Evolutionary conservation across 768 basidiomycete genomes (phyloP).

Genomic region (Phanerochaete sordida): DNA sequence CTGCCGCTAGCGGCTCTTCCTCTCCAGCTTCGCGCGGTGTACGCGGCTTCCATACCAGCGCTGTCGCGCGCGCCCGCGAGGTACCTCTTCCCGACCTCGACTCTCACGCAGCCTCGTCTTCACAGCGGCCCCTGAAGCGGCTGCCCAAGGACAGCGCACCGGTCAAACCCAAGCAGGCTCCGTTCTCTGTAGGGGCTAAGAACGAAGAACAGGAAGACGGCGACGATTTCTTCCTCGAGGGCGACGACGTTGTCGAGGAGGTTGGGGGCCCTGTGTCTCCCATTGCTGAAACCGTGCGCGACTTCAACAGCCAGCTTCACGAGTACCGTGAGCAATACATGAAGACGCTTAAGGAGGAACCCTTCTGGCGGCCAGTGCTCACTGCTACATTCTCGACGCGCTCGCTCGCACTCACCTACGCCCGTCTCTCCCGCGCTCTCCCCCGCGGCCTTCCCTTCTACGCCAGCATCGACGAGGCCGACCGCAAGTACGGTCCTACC

Average conservation of each 20-base stretch:
- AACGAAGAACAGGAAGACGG: slow-evolving; percentile 11
- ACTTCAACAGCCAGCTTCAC: neutral
- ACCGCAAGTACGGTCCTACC: slow-evolving; percentile 30
- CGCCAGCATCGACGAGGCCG: slow-evolving; percentile 27
- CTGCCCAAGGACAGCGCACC: neutral
- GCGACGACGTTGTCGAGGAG: neutral
- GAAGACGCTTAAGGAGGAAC: slow-evolving; percentile 22
- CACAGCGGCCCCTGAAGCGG: neutral
- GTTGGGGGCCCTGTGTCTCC: neutral
- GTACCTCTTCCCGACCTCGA: neutral
- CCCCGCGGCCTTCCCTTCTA: slow-evolving; percentile 35
- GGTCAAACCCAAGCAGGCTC: neutral
- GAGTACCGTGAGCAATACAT: slow-evolving; percentile 27
- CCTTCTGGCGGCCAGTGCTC: slow-evolving; percentile 40
- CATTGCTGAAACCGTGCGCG: neutral
- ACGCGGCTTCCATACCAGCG: slow-evolving; percentile 21
- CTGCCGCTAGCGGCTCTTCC: neutral
- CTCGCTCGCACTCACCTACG: slow-evolving; percentile 32
- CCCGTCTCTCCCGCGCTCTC: slow-evolving; percentile 29
- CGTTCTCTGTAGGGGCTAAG: neutral
- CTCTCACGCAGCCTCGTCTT: neutral
- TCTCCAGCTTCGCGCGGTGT: slow-evolving; percentile 8
- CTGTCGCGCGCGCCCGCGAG: slow-evolving; percentile 13
- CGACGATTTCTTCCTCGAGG: slow-evolving; percentile 1
- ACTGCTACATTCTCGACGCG: slow-evolving; percentile 39